Conservation (phyloP, 2,329 filamentous ascomycete species). For the Pseudogymnoascus sp. region DNA sequence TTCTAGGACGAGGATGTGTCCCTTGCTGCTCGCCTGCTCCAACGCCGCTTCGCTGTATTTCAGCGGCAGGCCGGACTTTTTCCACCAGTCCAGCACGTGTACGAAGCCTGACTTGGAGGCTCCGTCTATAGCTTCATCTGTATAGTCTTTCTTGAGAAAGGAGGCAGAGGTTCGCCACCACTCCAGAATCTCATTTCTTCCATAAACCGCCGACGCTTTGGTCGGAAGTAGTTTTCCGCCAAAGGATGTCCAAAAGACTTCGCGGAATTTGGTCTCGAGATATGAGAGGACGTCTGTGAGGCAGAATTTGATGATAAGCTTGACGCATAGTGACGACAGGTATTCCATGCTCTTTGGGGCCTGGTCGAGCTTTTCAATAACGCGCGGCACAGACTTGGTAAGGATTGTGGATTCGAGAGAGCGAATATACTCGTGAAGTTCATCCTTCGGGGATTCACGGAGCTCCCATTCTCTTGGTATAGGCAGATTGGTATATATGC, state of each 20-base stretch:
- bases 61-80: slow-evolving; percentile 68
- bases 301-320: slow-evolving; percentile 86
- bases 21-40: slow-evolving; percentile 79
- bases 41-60: slow-evolving; percentile 83
- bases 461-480: slow-evolving; percentile 63
- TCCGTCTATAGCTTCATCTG: slow-evolving; percentile 72
- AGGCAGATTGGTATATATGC: slow-evolving; percentile 71
- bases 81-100: slow-evolving; percentile 88
- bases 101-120: slow-evolving; percentile 82
- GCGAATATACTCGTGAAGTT: slow-evolving; percentile 64
- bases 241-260: slow-evolving; percentile 82
- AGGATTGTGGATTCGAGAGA: slow-evolving; percentile 83
- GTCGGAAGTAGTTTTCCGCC: slow-evolving; percentile 76
- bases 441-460: slow-evolving; percentile 44
- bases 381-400: slow-evolving; percentile 60
- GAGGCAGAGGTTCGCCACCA: slow-evolving; percentile 84
- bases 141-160: slow-evolving; percentile 79
- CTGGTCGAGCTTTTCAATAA: slow-evolving; percentile 66
- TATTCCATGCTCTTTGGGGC: slow-evolving; percentile 64
- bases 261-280: slow-evolving; percentile 57
- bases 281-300: slow-evolving; percentile 72
- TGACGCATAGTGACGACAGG: slow-evolving; percentile 74
- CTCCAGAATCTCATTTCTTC: slow-evolving; percentile 74
- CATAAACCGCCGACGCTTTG: slow-evolving; percentile 82
- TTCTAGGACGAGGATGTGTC: slow-evolving; percentile 77